Evolutionary conservation across 2,329 filamentous ascomycete genomes (phyloP).

Genomic region (Ophiocordyceps australis): DNA sequence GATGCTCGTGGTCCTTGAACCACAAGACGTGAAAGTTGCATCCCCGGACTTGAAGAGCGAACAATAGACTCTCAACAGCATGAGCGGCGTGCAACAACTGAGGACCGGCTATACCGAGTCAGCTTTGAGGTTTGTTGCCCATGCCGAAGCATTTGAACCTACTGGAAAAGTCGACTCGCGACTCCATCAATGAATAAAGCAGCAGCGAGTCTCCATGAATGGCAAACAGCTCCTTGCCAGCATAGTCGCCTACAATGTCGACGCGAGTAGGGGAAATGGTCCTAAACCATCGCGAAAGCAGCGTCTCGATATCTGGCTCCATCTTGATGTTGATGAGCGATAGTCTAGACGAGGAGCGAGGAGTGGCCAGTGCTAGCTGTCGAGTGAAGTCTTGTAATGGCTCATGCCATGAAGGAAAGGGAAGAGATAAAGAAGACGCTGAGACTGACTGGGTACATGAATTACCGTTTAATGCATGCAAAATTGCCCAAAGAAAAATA

Average conservation of each 20-base stretch:
- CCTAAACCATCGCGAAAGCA: conserved; percentile 3
- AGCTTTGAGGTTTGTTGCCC: neutral
- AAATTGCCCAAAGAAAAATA: too few relatives aligned
- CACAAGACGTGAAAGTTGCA: conserved; percentile 58
- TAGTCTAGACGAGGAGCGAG: too few relatives aligned
- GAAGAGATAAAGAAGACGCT: too few relatives aligned
- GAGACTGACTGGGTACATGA: too few relatives aligned
- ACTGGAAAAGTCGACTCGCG: conserved; percentile 40
- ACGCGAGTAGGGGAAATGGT: conserved; percentile 17
- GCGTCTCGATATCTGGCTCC: too few relatives aligned
- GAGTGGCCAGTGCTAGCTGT: too few relatives aligned
- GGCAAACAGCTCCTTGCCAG: conserved; percentile 53
- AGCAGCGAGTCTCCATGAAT: conserved; percentile 61
- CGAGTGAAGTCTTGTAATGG: too few relatives aligned
- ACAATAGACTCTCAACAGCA: conserved; percentile 47
- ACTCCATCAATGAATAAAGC: conserved; percentile 40
- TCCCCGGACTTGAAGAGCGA: conserved; percentile 38
- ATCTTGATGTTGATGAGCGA: too few relatives aligned
- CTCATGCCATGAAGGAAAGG: too few relatives aligned
- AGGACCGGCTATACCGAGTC: conserved; percentile 29
- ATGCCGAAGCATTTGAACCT: conserved; percentile 10
- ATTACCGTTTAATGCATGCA: too few relatives aligned
- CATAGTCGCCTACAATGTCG: conserved; percentile 59
- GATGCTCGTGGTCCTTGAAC: conserved; percentile 35
- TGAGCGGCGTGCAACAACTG: conserved; percentile 56